phyloP scores from a whole-genome alignment of 148 eudicot species.

The Arctostaphylos glauca region DNA sequence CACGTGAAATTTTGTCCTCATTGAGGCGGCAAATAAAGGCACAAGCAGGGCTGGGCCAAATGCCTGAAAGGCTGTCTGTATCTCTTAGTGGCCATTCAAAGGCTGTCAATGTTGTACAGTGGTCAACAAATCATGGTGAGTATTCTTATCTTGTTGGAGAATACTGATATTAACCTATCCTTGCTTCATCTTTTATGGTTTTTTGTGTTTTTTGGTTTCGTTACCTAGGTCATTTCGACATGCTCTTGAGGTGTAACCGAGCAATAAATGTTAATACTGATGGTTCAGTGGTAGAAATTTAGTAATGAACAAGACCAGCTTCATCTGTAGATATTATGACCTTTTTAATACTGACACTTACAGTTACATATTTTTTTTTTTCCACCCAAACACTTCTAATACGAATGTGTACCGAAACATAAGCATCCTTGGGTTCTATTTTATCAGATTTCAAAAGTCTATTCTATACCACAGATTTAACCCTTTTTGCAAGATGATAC shows the following conservation, averaged over 20 bases:
- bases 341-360: background rate
- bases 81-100: slow-evolving; percentile 61
- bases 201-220: background rate
- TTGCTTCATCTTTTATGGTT: background rate
- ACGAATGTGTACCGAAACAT: background rate
- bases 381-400: background rate
- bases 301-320: background rate
- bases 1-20: slow-evolving; percentile 45
- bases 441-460: background rate
- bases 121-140: slow-evolving; percentile 75
- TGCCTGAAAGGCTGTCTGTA: slow-evolving; percentile 38
- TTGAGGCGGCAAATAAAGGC: slow-evolving; percentile 39
- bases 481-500: background rate
- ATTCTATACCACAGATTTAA: background rate
- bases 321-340: background rate
- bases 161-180: background rate
- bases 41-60: slow-evolving; percentile 19
- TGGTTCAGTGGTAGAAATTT: background rate
- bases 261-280: background rate
- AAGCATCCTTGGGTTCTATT: background rate
- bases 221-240: background rate
- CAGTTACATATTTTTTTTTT: background rate
- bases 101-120: slow-evolving; percentile 64
- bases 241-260: background rate
- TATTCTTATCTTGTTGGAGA: background rate